Evolutionary conservation across 2,329 filamentous ascomycete genomes (phyloP), one percentile per base, ranked within the genome.

Genomic region (Fusarium albosuccineum): DNA sequence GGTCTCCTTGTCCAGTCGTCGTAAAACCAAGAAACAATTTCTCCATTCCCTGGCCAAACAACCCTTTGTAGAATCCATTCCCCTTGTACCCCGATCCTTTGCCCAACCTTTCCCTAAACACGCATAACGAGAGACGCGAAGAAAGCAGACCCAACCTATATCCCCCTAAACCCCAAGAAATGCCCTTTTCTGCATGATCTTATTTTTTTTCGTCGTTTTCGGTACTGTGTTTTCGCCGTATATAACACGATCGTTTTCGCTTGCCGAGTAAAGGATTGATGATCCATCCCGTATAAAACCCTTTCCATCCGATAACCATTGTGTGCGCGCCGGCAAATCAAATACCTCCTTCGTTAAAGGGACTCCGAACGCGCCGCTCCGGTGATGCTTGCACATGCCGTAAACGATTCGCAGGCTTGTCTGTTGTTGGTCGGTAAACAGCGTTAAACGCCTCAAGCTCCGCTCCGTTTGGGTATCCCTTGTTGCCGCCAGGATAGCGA

Each of bases 391-490:
- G 65, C 46, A 70, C 50, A 68, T 68, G 67, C 64, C 62, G 66
- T 52, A 60, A 62, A 65, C 52, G 67, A 61, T 64, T 67, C 66
- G 60, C 56, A 70, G 49, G 51, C 60, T 63, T 64, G 59, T 61
- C 51, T 64, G 59, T 61, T 49, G 46, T 53, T 46, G 40, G 49
- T 64, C 34, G 49, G 52, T 65, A 71, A 68, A 54, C 54, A 65
- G 60, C 57, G 56, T 65, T 48, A 72, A 22, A 73, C 67, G 62
- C 68, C 66, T 50, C 57, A 62, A 65, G 68, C 61, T 70, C 67
- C 69, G 61, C 58, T 67, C 67, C 62, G 58, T 68, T 62, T 62
- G 66, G 66, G 68, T 73, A 73, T 73, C 69, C 62, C 52, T 67
- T 59, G 62, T 69, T 70, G 58, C 48, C 62, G 50, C 60, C 58